Base-by-base conservation (phyloP, 805 yeast genomes). In the Saccharomycopsis vini region DNA sequence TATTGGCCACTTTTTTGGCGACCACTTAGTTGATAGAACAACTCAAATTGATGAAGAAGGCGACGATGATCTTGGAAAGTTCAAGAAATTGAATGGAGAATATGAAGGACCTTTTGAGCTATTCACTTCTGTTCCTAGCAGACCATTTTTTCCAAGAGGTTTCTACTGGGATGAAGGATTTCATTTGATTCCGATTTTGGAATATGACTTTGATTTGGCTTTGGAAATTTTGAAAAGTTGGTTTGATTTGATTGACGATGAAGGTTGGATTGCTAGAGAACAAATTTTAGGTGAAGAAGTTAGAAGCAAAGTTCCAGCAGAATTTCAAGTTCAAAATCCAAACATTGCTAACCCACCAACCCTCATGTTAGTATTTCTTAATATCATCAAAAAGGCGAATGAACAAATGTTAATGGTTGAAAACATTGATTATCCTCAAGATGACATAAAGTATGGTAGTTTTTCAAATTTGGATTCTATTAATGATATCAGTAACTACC, bases 131-230 rank as follows among this genome's bases (percentile, higher is more conserved):
- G 92, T 87, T 28, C 98, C 98, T 2, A 85, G 95, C 39, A 71
- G 98, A 42, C 86, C 95, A 0, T 86, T 85, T 56, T 92, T 92
- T 62, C 97, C 98, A 3, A 72, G 98, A 50, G 98, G 98, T 0
- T 92, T 92, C 57, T 87, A 85, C 57, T 92, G 98, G 98, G 98
- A 92, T 62, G 98, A 92, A 63, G 98, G 98, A 0, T 92, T 92
- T 62, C 96, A 90, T 60, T 67, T 90, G 47, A 66, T 89, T 33
- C 95, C 95, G 5, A 66, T 92, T 31, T 61, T 84, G 53, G 81
- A 81, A 39, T 89, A 81, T 58, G 97, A 92, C 61, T 71, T 84
- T 13, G 95, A 86, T 56, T 66, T 89, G 36, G 85, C 78, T 0
- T 67, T 88, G 49, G 92, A 86, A 51, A 79, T 92, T 15, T 58